These are phyloP conservation scores for Chaetomiaceae sp. DNA, from an alignment of 2,329 filamentous ascomycete genomes.

Conservation along the genomic window DNA sequence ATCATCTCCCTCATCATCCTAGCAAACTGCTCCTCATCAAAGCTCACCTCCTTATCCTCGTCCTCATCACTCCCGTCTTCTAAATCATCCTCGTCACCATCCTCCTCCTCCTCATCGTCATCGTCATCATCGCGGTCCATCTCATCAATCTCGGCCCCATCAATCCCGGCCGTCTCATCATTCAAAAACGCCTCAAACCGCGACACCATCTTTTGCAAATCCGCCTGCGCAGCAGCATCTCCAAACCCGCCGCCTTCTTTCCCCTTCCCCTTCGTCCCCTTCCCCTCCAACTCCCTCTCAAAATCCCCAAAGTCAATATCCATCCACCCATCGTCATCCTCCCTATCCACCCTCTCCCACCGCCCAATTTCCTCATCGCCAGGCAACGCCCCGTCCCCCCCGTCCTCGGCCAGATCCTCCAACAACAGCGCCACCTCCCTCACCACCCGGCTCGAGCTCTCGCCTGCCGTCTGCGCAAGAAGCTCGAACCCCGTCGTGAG, in stretches of 20 bases:
- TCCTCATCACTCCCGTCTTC: conserved; percentile 53
- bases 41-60: conserved; percentile 71
- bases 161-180: conserved; percentile 73
- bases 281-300: conserved; percentile 68
- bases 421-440: conserved; percentile 73
- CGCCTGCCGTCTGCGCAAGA: conserved; percentile 63
- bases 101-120: conserved; percentile 47
- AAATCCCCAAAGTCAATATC: conserved; percentile 89
- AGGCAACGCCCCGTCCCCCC: conserved; percentile 60
- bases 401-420: conserved; percentile 69
- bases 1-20: conserved; percentile 91
- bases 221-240: conserved; percentile 63
- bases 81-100: conserved; percentile 42
- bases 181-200: conserved; percentile 91
- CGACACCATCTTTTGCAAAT: conserved; percentile 85
- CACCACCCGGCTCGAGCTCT: conserved; percentile 63
- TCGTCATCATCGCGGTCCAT: conserved; percentile 60
- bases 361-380: conserved; percentile 64
- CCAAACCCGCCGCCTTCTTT: conserved; percentile 47
- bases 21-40: conserved; percentile 80
- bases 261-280: conserved; percentile 29
- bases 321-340: conserved; percentile 87
- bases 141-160: conserved; percentile 69
- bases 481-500: conserved; percentile 88
- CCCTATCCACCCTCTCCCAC: conserved; percentile 60